Conservation (phyloP, 495 filamentous ascomycete species). For the Trichoderma erinaceum region DNA sequence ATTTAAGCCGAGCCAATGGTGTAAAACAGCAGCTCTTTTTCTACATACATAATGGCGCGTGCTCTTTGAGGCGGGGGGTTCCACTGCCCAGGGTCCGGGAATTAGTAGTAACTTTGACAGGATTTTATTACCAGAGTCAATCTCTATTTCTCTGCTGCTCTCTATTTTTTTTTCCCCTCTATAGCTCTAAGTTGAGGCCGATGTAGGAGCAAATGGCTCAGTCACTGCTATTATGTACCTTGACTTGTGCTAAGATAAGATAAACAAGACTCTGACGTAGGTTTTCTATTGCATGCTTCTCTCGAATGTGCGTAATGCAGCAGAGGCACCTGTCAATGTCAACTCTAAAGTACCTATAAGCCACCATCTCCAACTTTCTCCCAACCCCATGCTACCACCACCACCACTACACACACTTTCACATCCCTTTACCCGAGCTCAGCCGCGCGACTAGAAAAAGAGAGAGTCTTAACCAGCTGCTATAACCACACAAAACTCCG, state of each 20-base stretch:
- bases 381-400: not conserved
- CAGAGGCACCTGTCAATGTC: too few relatives aligned
- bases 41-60: not conserved
- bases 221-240: not conserved
- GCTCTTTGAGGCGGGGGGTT: not conserved
- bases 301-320: too few relatives aligned
- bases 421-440: conserved; percentile 6
- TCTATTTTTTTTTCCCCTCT: too few relatives aligned
- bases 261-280: too few relatives aligned
- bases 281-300: too few relatives aligned
- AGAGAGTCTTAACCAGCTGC: not conserved
- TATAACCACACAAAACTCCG: not conserved
- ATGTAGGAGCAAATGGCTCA: not conserved
- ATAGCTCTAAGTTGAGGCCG: not conserved
- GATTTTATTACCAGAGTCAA: not conserved
- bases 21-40: not conserved
- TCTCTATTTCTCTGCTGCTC: too few relatives aligned
- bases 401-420: not conserved
- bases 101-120: not conserved
- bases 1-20: too few relatives aligned
- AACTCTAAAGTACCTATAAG: too few relatives aligned
- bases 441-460: not conserved
- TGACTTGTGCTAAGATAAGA: not conserved
- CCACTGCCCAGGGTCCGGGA: not conserved
- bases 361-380: not conserved